phyloP scores from a whole-genome alignment of 129 eudicot species.

The Ambrosia artemisiifolia region DNA sequence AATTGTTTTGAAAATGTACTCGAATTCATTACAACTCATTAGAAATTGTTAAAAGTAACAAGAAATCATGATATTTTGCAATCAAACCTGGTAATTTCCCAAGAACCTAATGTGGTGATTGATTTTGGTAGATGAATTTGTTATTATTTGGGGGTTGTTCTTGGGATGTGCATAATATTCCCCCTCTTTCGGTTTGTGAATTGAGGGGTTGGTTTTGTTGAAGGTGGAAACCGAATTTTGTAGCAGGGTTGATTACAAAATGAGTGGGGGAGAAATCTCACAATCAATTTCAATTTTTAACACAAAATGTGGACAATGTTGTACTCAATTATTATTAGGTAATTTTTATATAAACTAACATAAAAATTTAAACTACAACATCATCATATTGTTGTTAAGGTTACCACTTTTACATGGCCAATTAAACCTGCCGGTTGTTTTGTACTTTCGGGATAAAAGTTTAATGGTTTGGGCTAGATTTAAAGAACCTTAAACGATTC shows the following conservation, averaged over 20 bases:
- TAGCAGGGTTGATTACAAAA: slow-evolving; percentile 17
- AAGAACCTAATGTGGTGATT: slow-evolving; percentile 6
- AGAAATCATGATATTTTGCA: not conserved
- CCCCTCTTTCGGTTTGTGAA: slow-evolving; percentile 21
- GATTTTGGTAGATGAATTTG: not conserved
- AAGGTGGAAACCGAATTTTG: slow-evolving; percentile 29
- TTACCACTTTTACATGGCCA: too few species aligned
- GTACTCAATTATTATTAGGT: not conserved
- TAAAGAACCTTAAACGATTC: too few species aligned
- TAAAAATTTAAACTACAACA: too few species aligned
- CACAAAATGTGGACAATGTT: not conserved
- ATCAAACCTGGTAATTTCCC: slow-evolving; percentile 29
- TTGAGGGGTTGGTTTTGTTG: slow-evolving; percentile 35
- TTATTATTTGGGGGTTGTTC: slow-evolving; percentile 14
- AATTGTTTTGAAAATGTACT: too few species aligned
- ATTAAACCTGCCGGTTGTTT: too few species aligned
- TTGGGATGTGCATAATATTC: slow-evolving; percentile 9
- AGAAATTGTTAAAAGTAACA: not conserved
- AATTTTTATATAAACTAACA: too few species aligned
- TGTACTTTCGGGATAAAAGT: too few species aligned
- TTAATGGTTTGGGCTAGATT: too few species aligned
- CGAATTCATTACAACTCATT: too few species aligned
- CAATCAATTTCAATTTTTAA: not conserved
- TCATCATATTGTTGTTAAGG: too few species aligned
- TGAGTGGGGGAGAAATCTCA: slow-evolving; percentile 26